A percentile compares a stretch with the other conserved stretches of the same genome.
Evolutionary conservation across 2,329 filamentous ascomycete species (phyloP).

Genomic region (Zymoseptoria pseudotritici): DNA sequence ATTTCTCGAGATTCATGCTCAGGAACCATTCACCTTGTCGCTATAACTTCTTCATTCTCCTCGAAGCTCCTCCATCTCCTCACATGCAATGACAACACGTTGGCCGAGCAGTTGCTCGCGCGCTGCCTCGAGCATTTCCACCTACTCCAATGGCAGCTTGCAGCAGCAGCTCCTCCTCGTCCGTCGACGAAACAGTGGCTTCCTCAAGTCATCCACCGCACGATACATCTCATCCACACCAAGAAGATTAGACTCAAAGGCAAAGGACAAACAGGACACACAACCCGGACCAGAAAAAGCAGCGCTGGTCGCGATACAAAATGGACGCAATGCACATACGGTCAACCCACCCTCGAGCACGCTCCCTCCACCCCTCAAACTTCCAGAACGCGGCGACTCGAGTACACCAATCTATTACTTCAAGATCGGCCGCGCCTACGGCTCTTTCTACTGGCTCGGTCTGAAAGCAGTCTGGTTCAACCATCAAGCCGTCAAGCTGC

Average conservation of each 20-base stretch:
- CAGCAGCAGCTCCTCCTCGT: background rate
- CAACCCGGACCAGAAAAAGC: slow-evolving; percentile 12
- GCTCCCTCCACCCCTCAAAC: slow-evolving; percentile 59
- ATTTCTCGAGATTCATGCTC: background rate
- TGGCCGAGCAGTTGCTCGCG: slow-evolving; percentile 23
- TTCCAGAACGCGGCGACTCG: slow-evolving; percentile 50
- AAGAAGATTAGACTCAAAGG: slow-evolving; percentile 1
- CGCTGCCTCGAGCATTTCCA: slow-evolving; percentile 21
- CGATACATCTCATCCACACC: slow-evolving; percentile 3
- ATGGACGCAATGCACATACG: slow-evolving; percentile 36
- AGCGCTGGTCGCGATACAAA: slow-evolving; percentile 25
- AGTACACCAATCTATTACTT: slow-evolving; percentile 49
- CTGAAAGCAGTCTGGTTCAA: slow-evolving; percentile 68
- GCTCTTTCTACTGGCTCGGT: slow-evolving; percentile 81
- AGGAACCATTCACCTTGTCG: background rate
- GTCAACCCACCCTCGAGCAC: slow-evolving; percentile 69
- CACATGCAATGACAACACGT: slow-evolving; percentile 31
- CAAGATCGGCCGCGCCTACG: slow-evolving; percentile 64
- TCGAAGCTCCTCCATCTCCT: background rate
- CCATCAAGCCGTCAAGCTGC: slow-evolving; percentile 36
- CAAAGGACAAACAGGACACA: slow-evolving; percentile 6
- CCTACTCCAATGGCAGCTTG: slow-evolving; percentile 7
- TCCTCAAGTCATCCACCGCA: background rate
- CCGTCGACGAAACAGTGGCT: background rate
- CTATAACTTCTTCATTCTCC: background rate